These are phyloP conservation scores for Colletotrichum coccodes DNA, from an alignment of 2,329 filamentous ascomycete species.

Conservation along the genomic window DNA sequence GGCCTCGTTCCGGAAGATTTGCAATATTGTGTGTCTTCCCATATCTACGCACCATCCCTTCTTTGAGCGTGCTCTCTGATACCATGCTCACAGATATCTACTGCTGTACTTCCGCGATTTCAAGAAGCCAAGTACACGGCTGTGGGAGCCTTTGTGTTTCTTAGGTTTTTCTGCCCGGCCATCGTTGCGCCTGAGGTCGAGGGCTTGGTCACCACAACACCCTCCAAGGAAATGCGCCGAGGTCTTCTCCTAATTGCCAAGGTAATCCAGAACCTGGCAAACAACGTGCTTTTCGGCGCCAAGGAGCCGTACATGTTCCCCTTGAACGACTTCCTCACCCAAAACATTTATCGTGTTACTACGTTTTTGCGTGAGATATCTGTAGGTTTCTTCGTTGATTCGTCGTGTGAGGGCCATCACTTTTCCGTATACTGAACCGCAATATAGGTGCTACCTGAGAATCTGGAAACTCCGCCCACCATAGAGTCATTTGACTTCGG, in stretches of 20 bases:
- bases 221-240: slow-evolving; percentile 76
- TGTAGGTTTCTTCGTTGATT: slow-evolving; percentile 51
- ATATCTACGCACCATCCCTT: background rate
- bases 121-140: slow-evolving; percentile 78
- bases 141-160: slow-evolving; percentile 76
- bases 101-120: slow-evolving; percentile 71
- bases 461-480: slow-evolving; percentile 50
- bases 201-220: slow-evolving; percentile 68
- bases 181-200: slow-evolving; percentile 77
- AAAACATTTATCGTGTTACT: slow-evolving; percentile 75
- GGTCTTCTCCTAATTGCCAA: slow-evolving; percentile 77
- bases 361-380: slow-evolving; percentile 76
- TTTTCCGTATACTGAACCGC: background rate
- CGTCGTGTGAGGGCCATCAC: background rate
- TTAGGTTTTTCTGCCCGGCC: slow-evolving; percentile 78
- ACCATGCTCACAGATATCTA: slow-evolving; percentile 60
- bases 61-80: slow-evolving; percentile 25
- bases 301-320: slow-evolving; percentile 81
- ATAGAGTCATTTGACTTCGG: slow-evolving; percentile 74
- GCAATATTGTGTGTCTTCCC: slow-evolving; percentile 66
- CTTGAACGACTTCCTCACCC: slow-evolving; percentile 73
- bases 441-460: slow-evolving; percentile 57
- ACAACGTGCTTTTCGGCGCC: slow-evolving; percentile 77
- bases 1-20: slow-evolving; percentile 72
- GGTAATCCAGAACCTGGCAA: slow-evolving; percentile 76